Conservation (phyloP, 1,284 basidiomycete genomes). For the Puccinia horiana region DNA sequence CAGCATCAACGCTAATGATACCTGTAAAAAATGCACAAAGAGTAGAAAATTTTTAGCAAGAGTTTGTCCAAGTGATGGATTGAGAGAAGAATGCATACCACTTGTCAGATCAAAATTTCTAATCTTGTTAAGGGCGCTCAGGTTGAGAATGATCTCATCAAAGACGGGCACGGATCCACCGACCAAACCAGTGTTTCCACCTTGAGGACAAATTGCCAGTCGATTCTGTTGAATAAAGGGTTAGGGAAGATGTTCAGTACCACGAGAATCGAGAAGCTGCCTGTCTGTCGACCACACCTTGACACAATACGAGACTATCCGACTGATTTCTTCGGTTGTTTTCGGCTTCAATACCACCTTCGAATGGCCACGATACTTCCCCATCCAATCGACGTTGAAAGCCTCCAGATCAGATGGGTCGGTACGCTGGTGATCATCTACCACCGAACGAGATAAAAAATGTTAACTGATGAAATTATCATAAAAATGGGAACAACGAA, state of each 20-base stretch:
- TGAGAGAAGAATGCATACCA: slow-evolving; percentile 62
- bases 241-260: background rate
- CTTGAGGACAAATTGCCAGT: slow-evolving; percentile 82
- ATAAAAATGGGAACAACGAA: background rate
- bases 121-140: slow-evolving; percentile 79
- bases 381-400: slow-evolving; percentile 50
- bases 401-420: slow-evolving; percentile 35
- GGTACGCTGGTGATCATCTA: slow-evolving; percentile 31
- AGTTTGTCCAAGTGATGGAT: slow-evolving; percentile 20
- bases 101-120: slow-evolving; percentile 90
- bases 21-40: slow-evolving; percentile 55
- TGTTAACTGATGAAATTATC: background rate
- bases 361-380: slow-evolving; percentile 45
- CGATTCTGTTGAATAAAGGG: slow-evolving; percentile 66
- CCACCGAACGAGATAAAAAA: background rate
- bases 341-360: slow-evolving; percentile 41
- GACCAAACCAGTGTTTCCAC: slow-evolving; percentile 96
- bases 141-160: slow-evolving; percentile 84
- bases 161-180: slow-evolving; percentile 88
- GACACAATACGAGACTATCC: slow-evolving; percentile 37
- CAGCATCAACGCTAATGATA: slow-evolving; percentile 73
- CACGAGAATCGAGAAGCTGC: background rate
- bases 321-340: slow-evolving; percentile 30
- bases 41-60: background rate
- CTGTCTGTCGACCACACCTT: slow-evolving; percentile 62